Evolutionary conservation across 2,329 filamentous ascomycete genomes (phyloP), one percentile per base, ranked within the genome.

Genomic region (Microcyclospora pomicola): DNA sequence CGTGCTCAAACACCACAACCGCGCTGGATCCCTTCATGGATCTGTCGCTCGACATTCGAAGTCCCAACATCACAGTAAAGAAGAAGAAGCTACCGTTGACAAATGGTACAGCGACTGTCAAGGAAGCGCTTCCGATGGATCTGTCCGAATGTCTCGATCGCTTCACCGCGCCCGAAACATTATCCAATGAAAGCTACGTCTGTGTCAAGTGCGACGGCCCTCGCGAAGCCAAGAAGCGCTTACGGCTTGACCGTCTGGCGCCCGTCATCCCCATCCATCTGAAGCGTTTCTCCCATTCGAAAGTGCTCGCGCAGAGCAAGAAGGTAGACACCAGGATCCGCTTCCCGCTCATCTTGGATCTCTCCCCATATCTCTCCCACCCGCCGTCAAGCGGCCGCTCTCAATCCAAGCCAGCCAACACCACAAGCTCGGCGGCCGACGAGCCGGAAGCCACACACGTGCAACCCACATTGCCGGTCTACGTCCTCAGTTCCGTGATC

Each of bases 261-360:
- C 88, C 91, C 30, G 86, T 94, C 6, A 64, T 96, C 15, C 86
- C 85, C 24, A 83, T 96, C 54, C 88, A 96, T 54, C 71, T 96
- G 30, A 96, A 96, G 73, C 55, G 44, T 32, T 50, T 49, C 37
- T 54, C 52, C 11, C 57, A 60, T 40, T 51, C 47, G 15, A 54
- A 57, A 30, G 47, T 47, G 39, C 76, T 73, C 66, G 73, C 42
- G 86, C 91, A 59, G 82, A 92, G 62, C 83, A 85, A 58, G 33
- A 96, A 96, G 59, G 83, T 96, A 46, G 82, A 92, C 50, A 86
- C 83, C 3, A 78, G 77, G 40, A 81, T 96, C 37, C 75, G 80
- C 36, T 95, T 95, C 52, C 87, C 87, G 0, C 64, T 93, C 35
- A 77, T 82, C 42, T 72, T 96, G 29, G 91, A 94, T 55, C 85